phyloP scores from a whole-genome alignment of 73 alveolate species.

The Paramecium pentaurelia region DNA sequence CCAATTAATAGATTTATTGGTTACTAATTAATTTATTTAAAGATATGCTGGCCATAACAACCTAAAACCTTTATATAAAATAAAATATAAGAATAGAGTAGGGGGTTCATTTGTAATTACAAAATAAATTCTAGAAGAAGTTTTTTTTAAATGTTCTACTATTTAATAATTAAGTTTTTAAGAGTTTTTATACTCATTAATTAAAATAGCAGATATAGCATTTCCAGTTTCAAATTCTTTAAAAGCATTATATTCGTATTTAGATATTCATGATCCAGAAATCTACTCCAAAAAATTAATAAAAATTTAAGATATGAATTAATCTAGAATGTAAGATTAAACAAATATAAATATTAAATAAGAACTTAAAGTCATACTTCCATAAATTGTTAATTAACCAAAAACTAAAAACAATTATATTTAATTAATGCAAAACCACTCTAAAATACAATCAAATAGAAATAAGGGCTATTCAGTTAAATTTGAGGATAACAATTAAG shows the following conservation, averaged over 20 bases:
- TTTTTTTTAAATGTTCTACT: not conserved
- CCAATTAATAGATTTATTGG: not conserved
- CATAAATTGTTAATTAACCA: not conserved
- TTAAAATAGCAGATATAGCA: not conserved
- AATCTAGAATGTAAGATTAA: not conserved
- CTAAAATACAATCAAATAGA: not conserved
- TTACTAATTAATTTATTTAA: not conserved
- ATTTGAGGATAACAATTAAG: not conserved
- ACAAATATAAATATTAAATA: not conserved
- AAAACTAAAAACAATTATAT: not conserved
- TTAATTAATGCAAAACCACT: no score
- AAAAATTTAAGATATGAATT: not conserved
- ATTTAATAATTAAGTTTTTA: not conserved
- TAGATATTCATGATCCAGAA: not conserved
- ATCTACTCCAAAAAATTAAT: not conserved
- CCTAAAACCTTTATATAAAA: not conserved
- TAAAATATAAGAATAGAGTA: not conserved
- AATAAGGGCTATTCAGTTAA: not conserved
- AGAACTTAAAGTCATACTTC: not conserved
- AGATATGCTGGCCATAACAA: not conserved
- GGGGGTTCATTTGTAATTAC: not conserved
- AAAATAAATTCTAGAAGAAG: not conserved
- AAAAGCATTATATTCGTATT: not conserved
- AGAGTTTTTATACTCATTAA: not conserved
- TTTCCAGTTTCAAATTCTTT: constrained; percentile 15